A percentile compares a stretch with the other conserved stretches of the same genome.
Conservation (phyloP, 2,329 filamentous ascomycete species). For the Fusarium citri region DNA sequence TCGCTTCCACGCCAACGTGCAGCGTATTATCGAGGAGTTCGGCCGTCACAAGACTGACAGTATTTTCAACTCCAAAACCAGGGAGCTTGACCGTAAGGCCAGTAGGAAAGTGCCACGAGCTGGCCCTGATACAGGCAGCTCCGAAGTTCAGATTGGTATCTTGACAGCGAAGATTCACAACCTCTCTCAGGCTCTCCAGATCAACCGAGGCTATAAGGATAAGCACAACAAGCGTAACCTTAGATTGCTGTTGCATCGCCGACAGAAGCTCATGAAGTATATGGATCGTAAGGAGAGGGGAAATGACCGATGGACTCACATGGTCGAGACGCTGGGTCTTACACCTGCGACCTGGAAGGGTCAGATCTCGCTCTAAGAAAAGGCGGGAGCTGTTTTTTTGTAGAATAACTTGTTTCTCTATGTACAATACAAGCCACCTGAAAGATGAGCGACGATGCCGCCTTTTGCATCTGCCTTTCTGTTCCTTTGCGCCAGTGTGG, state of each 20-base stretch:
- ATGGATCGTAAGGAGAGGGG: constrained; percentile 90
- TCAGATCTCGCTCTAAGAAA: constrained; percentile 71
- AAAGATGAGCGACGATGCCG: constrained; percentile 46
- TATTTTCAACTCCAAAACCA: constrained; percentile 71
- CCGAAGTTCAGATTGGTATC: constrained; percentile 97
- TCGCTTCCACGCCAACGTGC: constrained; percentile 82
- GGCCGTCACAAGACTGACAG: constrained; percentile 90
- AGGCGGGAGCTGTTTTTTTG: constrained; percentile 48
- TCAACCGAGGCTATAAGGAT: constrained; percentile 79
- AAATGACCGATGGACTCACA: constrained; percentile 87
- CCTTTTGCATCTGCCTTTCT: constrained; percentile 45
- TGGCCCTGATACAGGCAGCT: constrained; percentile 94
- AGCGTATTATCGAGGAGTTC: constrained; percentile 86
- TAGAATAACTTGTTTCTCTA: constrained; percentile 59
- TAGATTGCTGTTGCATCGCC: constrained; percentile 83
- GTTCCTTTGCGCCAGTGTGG: constrained; percentile 50
- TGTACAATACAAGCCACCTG: constrained; percentile 61
- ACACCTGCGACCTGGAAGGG: constrained; percentile 90
- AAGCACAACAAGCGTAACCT: constrained; percentile 95
- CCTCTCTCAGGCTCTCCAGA: constrained; percentile 77
- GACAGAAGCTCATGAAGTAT: constrained; percentile 90
- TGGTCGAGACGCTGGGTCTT: constrained; percentile 86
- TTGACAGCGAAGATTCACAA: constrained; percentile 93
- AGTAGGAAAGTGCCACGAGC: constrained; percentile 65
- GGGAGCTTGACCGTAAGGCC: constrained; percentile 56